Base-by-base conservation (phyloP, 371 early-diverging fungal genomes). In the Lichtheimia corymbifera region DNA sequence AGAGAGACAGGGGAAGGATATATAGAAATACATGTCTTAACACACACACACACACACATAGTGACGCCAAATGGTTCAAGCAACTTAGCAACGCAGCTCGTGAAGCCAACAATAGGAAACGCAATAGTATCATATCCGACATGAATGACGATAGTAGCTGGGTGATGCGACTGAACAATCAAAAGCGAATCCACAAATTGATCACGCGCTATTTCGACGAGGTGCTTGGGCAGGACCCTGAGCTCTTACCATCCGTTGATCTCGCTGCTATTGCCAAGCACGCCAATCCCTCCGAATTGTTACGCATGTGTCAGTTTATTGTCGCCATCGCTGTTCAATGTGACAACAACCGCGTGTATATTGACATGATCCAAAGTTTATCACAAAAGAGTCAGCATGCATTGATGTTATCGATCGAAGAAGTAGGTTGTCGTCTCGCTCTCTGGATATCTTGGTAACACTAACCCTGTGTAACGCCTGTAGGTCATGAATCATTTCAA, bases 51-150 rank as follows among this genome's bases (percentile, higher is more conserved):
- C 2, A 14, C 44, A 43, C 44, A 41, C 11, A 25, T 71, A 93
- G 95, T 57, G 95, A 97, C 70, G 75, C 88, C 24, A 84, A 88
- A 59, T 95, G 94, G 94, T 97, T 97, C 83, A 91, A 91, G 60
- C 73, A 79, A 45, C 80, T 85, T 24, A 60, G 66, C 50, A 20
- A 24, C 15, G 73, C 86, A 2, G 77, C 15, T 18, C 13, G 40
- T 14, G 17, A 18, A 12, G 41, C 13, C 18, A n/a, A 47, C 58
- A 41, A 35, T 9, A 53, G 74, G 79, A 17, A 71, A 84, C 2
- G 77, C 85, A 13, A 30, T 27, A 47, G 47, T 47, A 17, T n/a
- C 22, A 4, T 22, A 2, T 18, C 18, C 47, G 47, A 22, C 22
- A 24, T 20, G 40, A 50, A 51, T 2, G 22, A 22, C 17, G 47